Evolutionary conservation across 306 rosid species (phyloP).

Genomic region (Benincasa hispida): DNA sequence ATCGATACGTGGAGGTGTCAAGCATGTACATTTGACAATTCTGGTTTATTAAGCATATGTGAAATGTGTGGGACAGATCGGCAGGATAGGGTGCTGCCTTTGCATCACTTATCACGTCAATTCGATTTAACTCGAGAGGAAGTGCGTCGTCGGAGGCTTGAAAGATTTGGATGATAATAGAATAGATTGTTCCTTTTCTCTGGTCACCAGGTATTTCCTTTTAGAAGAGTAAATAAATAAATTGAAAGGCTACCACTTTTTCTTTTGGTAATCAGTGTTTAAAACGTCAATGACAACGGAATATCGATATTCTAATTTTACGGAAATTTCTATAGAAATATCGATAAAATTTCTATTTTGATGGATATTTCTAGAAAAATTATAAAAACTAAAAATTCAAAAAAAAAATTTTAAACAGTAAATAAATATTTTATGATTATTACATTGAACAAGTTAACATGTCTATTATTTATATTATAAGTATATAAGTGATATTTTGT

Average conservation of each 20-base stretch:
- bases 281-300: too few relatives aligned
- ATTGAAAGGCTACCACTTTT: neutral
- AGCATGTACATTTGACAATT: conserved; percentile 59
- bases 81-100: conserved; percentile 8
- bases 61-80: conserved; percentile 64
- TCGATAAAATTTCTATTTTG: too few relatives aligned
- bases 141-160: conserved; percentile 45
- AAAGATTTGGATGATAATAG: conserved; percentile 44
- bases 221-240: neutral
- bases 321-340: too few relatives aligned
- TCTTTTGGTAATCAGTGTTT: neutral
- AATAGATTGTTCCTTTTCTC: neutral
- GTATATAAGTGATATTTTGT: too few relatives aligned
- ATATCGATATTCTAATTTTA: too few relatives aligned
- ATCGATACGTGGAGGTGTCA: conserved; percentile 53
- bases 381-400: too few relatives aligned
- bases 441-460: too few relatives aligned
- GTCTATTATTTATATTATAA: too few relatives aligned
- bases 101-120: neutral
- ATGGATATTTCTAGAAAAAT: too few relatives aligned
- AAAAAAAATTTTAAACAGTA: too few relatives aligned
- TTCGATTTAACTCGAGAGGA: conserved; percentile 36
- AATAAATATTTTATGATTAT: too few relatives aligned
- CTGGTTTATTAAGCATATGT: conserved; percentile 34
- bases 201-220: neutral